Conservation (phyloP, 1,284 basidiomycete genomes). For the Fomitopsis palustris region DNA sequence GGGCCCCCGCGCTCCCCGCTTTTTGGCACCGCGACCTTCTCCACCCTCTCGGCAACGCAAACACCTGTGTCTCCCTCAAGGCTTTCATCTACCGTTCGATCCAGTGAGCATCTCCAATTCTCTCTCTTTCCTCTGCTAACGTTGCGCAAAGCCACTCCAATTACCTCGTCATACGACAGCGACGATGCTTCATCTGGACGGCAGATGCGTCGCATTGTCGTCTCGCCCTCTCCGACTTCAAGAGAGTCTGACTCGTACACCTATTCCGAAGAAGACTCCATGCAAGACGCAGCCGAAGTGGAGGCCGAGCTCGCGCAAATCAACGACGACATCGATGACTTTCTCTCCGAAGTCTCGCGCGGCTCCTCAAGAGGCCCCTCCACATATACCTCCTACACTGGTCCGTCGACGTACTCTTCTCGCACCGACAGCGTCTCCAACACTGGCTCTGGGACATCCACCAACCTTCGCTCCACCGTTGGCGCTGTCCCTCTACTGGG, state of each 20-base stretch:
- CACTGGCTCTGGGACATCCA: constrained; percentile 16
- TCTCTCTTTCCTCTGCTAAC: not conserved
- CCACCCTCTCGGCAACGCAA: constrained; percentile 40
- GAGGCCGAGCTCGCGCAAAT: constrained; percentile 62
- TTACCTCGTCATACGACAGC: constrained; percentile 36
- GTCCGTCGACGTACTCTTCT: constrained; percentile 18
- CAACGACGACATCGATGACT: constrained; percentile 60
- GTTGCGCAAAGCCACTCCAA: constrained; percentile 26
- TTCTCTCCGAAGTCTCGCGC: constrained; percentile 54
- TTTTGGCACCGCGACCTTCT: constrained; percentile 49
- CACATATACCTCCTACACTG: constrained; percentile 17
- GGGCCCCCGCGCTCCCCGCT: constrained; percentile 37
- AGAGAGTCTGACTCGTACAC: constrained; percentile 29
- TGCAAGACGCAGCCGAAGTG: constrained; percentile 52
- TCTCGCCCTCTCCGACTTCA: constrained; percentile 35
- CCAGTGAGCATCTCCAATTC: constrained; percentile 12
- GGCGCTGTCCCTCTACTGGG: constrained; percentile 16
- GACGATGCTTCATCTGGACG: constrained; percentile 34
- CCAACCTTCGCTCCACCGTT: constrained; percentile 16
- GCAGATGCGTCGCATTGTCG: constrained; percentile 37
- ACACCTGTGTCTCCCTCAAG: constrained; percentile 42
- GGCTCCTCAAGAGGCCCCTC: constrained; percentile 21
- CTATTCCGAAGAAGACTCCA: constrained; percentile 42
- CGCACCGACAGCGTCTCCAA: constrained; percentile 13
- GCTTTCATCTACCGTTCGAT: constrained; percentile 31